Percentiles rank a stretch among this genome's conserved stretches.
Conservation (phyloP, 305 asterid genomes). For the Fraxinus latifolia region DNA sequence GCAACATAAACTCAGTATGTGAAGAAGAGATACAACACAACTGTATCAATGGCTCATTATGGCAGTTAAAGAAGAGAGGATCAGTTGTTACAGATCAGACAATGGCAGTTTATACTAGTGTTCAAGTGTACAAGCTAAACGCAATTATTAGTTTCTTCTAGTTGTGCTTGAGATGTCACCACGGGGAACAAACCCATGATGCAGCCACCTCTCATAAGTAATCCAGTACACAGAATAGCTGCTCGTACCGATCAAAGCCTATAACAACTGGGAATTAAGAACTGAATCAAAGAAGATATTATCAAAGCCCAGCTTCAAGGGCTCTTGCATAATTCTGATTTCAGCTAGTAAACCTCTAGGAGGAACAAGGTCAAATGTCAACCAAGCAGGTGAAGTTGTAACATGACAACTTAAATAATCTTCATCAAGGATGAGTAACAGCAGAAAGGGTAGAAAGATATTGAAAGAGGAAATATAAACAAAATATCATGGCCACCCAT, state of each 20-base stretch:
- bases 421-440: slow-evolving; percentile 2
- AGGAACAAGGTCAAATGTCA: background rate
- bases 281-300: background rate
- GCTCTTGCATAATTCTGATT: background rate
- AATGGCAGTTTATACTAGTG: slow-evolving; percentile 12
- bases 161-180: background rate
- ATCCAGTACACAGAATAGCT: background rate
- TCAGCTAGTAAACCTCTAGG: background rate
- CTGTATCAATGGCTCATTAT: slow-evolving; percentile 27
- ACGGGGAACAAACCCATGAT: background rate
- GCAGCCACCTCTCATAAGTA: background rate
- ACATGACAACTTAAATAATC: background rate
- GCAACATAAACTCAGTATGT: background rate
- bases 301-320: background rate
- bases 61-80: slow-evolving; percentile 5
- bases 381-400: background rate
- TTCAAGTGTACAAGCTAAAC: slow-evolving; percentile 14
- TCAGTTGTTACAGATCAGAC: slow-evolving; percentile 23
- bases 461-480: background rate
- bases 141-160: slow-evolving; percentile 17
- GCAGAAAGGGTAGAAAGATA: background rate
- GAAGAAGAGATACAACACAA: slow-evolving; percentile 16
- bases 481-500: slow-evolving; percentile 2
- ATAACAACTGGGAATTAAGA: background rate
- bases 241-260: background rate